These are phyloP conservation scores for Termitomyces sp. DNA, from an alignment of 768 basidiomycete genomes.

Conservation along the genomic window DNA sequence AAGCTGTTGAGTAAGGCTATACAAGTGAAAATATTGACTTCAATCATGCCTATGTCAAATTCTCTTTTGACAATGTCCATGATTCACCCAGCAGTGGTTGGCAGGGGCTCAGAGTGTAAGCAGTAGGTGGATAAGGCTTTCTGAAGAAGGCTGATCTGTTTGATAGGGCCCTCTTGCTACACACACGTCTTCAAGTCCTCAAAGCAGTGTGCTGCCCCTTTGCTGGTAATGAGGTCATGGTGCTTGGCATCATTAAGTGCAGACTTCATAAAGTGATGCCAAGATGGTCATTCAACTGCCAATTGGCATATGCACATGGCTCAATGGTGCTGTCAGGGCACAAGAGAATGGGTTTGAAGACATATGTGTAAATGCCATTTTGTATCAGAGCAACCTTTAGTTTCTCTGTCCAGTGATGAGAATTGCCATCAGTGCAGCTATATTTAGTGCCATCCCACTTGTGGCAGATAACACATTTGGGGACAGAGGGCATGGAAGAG, in stretches of 20 bases:
- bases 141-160: too few relatives aligned
- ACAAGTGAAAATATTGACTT: background rate
- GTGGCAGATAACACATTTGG: background rate
- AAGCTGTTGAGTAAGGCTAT: constrained; percentile 4
- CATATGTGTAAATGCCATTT: background rate
- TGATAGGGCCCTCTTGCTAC: too few relatives aligned
- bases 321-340: background rate
- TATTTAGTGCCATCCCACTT: background rate
- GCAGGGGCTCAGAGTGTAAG: background rate
- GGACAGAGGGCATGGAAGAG: background rate
- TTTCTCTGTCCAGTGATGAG: background rate
- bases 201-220: too few relatives aligned
- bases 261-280: background rate
- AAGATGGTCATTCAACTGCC: background rate
- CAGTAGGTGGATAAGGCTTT: too few relatives aligned
- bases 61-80: background rate
- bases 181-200: too few relatives aligned
- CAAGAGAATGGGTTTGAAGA: background rate
- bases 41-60: constrained; percentile 1
- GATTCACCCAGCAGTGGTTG: background rate
- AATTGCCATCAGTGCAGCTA: background rate
- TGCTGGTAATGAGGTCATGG: too few relatives aligned
- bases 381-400: background rate
- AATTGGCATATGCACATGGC: background rate
- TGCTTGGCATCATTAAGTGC: too few relatives aligned